Conservation (phyloP, 2,329 filamentous ascomycete species). For the Polychaeton citri region DNA sequence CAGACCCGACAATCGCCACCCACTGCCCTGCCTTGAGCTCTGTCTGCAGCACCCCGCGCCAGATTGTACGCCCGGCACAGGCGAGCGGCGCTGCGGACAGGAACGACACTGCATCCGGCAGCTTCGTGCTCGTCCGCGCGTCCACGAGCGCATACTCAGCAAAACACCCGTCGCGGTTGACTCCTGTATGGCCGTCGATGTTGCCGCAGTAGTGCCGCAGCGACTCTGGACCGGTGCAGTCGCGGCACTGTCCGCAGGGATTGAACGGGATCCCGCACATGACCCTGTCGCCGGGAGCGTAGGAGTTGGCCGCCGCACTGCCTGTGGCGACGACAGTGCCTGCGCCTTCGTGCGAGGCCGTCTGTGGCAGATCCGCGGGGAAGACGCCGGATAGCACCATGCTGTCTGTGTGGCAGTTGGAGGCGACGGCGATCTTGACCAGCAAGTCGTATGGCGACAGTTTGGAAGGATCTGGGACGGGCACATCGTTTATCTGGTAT, state of each 20-base stretch:
- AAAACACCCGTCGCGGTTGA: constrained; percentile 41
- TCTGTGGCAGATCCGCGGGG: constrained; percentile 35
- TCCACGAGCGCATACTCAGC: constrained; percentile 44
- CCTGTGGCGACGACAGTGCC: constrained; percentile 42
- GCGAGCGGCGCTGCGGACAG: constrained; percentile 42
- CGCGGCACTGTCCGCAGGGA: constrained; percentile 39
- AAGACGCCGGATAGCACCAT: constrained; percentile 42
- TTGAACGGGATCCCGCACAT: constrained; percentile 43
- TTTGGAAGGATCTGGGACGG: constrained; percentile 26
- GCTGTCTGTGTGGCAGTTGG: constrained; percentile 49
- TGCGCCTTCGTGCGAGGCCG: constrained; percentile 44
- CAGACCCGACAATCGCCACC: constrained; percentile 24
- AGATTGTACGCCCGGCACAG: constrained; percentile 42
- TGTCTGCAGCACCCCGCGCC: constrained; percentile 31
- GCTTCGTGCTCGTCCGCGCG: constrained; percentile 28
- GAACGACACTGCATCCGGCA: constrained; percentile 38
- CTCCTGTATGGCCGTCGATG: constrained; percentile 34
- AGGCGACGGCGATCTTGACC: constrained; percentile 46
- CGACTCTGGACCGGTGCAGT: constrained; percentile 39
- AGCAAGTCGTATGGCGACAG: constrained; percentile 43
- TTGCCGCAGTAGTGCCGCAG: constrained; percentile 40
- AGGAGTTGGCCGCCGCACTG: constrained; percentile 22
- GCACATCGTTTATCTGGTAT: constrained; percentile 39
- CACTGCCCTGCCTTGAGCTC: constrained; percentile 27
- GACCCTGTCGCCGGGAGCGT: constrained; percentile 40